Conservation (phyloP, 78 protist species). For the Dictyostelium citrinum region DNA sequence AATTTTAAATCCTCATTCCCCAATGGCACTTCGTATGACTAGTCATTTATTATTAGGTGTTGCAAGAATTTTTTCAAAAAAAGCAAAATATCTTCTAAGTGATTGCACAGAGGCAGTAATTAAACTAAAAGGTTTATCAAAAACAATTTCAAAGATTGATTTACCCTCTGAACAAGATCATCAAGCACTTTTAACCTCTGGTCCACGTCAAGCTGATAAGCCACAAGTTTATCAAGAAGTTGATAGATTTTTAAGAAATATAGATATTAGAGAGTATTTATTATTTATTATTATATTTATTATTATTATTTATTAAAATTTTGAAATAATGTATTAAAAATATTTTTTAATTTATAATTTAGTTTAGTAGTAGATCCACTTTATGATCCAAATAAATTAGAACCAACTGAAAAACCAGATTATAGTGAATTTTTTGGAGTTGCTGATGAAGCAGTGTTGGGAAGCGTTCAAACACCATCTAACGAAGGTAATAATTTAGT, state of each 20-base stretch:
- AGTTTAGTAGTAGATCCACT: constrained; percentile 56
- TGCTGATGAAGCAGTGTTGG: background rate
- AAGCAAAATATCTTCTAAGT: constrained; percentile 73
- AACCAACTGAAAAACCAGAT: background rate
- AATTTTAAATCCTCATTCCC: constrained; percentile 82
- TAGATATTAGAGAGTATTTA: constrained; percentile 31
- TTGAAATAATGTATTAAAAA: too few relatives aligned
- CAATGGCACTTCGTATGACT: constrained; percentile 91
- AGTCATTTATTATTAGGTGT: constrained; percentile 94
- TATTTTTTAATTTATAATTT: background rate
- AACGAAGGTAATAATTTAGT: background rate
- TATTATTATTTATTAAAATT: background rate
- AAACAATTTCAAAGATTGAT: constrained; percentile 20
- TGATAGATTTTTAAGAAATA: constrained; percentile 32
- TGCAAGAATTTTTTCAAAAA: constrained; percentile 85
- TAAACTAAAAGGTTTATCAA: constrained; percentile 65
- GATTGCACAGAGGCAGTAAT: constrained; percentile 85
- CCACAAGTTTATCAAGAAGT: constrained; percentile 12
- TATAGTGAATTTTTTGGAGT: background rate
- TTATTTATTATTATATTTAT: background rate
- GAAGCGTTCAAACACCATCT: background rate
- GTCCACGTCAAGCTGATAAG: background rate
- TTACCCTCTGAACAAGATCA: constrained; percentile 34
- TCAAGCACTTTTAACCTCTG: background rate
- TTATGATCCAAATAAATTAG: constrained; percentile 53